Evolutionary conservation across 495 filamentous ascomycete species (phyloP).

Genomic region (Aspergillus sclerotiicarbonarius): DNA sequence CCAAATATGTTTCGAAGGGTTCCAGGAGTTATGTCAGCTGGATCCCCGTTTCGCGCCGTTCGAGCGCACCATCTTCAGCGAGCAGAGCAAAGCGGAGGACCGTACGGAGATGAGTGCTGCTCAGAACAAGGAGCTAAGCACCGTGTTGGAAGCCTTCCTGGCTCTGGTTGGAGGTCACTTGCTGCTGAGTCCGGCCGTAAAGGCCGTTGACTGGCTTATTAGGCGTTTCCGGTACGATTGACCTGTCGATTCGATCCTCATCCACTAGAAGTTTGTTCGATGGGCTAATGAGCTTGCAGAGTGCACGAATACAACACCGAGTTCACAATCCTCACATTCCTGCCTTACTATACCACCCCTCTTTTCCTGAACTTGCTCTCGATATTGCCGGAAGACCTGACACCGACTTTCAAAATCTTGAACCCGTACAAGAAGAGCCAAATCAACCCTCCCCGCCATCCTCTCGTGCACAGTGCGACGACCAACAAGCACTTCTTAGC

Average conservation of each 20-base stretch:
- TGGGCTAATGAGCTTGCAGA: slow-evolving; percentile 50
- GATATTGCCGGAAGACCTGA: slow-evolving; percentile 70
- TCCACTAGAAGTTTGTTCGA: not conserved
- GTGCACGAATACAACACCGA: slow-evolving; percentile 87
- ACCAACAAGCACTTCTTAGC: slow-evolving; percentile 69
- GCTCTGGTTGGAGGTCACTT: slow-evolving; percentile 71
- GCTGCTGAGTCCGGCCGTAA: slow-evolving; percentile 78
- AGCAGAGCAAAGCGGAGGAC: slow-evolving; percentile 85
- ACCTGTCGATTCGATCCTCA: slow-evolving; percentile 1
- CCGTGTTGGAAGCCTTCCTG: slow-evolving; percentile 75
- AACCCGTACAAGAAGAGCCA: slow-evolving; percentile 76
- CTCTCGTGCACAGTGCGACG: slow-evolving; percentile 75
- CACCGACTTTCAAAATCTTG: slow-evolving; percentile 76
- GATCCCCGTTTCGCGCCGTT: slow-evolving; percentile 73
- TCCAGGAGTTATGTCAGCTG: slow-evolving; percentile 81
- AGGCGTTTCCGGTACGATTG: slow-evolving; percentile 76
- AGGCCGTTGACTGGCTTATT: slow-evolving; percentile 91
- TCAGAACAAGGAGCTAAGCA: slow-evolving; percentile 79
- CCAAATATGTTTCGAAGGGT: slow-evolving; percentile 81
- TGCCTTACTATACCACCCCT: slow-evolving; percentile 84
- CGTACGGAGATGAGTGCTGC: slow-evolving; percentile 74
- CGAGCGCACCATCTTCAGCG: slow-evolving; percentile 74
- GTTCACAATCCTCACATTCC: slow-evolving; percentile 76
- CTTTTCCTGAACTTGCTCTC: slow-evolving; percentile 79
- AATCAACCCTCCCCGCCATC: slow-evolving; percentile 70